Base-by-base conservation (phyloP, 1,284 basidiomycete species). In the Rhizoctonia solani region DNA sequence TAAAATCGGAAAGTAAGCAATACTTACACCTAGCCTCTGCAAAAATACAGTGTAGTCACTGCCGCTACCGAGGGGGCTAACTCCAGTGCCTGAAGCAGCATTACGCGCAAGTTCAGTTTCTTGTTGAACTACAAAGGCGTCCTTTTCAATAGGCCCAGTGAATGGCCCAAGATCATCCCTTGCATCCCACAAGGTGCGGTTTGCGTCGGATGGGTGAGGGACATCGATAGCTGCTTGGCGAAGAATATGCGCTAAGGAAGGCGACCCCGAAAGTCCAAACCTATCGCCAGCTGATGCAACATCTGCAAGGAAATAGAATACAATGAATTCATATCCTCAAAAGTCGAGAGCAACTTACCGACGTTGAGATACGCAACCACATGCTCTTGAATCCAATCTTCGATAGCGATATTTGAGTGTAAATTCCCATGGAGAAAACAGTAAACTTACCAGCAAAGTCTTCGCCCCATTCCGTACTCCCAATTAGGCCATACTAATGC, bases 281-380 rank as follows among this genome's bases (percentile, higher is more conserved):
- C 78, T 79, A 9, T 88, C 87, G 14, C 95, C 95, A 16, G 82
- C 70, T 0, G 87, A 86, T 0, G 91, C 88, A 2, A 82, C 81
- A 74, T 91, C 90, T 79, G 75, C 41, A 9, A 30, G 27, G 4
- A 42, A 25, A 47, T 32, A 13, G 3, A 6, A 19, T 21, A 56
- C 41, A 34, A n/a, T 56, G 19, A 37, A 21, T 23, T 37, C 23
- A 46, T 29, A 39, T 19, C n/a, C n/a, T n/a, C n/a, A n/a, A n/a
- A n/a, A n/a, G n/a, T n/a, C n/a, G n/a, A n/a, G n/a, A 46, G 44
- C n/a, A 70, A 73, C 80, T 74, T 74, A 83, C 88, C 90, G 27
- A 91, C 81, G 75, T 98, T 98, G 70, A 96, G 78, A 76, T 98
- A 98, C 4, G 90, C 84, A n/a, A 92, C 92, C 42, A 89, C 87